These are phyloP conservation scores for Hypholoma sublateritium DNA, from an alignment of 768 basidiomycete genomes.

Conservation along the genomic window DNA sequence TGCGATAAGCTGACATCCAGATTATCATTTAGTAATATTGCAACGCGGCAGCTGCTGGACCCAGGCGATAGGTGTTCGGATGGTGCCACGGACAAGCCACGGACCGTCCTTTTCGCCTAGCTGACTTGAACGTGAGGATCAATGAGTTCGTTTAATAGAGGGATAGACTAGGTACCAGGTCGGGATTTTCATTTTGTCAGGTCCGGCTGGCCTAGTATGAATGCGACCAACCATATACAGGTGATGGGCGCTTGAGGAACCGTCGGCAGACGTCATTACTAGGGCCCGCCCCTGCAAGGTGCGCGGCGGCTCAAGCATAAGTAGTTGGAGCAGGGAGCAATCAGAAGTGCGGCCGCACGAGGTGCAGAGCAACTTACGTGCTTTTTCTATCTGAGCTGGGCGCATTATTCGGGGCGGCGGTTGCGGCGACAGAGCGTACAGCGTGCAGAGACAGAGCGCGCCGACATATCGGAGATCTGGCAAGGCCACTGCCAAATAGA, in stretches of 20 bases:
- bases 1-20: neutral
- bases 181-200: too few relatives aligned
- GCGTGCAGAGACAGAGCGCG: too few relatives aligned
- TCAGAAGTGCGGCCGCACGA: too few relatives aligned
- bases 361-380: too few relatives aligned
- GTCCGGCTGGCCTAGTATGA: neutral
- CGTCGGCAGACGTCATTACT: neutral
- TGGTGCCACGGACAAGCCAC: too few relatives aligned
- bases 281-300: neutral
- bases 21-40: neutral
- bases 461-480: conserved; percentile 5
- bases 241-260: neutral
- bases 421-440: too few relatives aligned
- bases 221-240: neutral
- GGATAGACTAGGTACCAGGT: too few relatives aligned
- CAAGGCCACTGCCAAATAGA: conserved; percentile 6
- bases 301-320: neutral
- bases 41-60: neutral
- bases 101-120: neutral
- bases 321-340: neutral
- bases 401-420: too few relatives aligned
- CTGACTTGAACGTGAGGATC: too few relatives aligned
- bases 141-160: too few relatives aligned
- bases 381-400: too few relatives aligned
- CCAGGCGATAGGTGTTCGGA: neutral